phyloP scores from a whole-genome alignment of 768 basidiomycete genomes.

The Mycena vitilis region DNA sequence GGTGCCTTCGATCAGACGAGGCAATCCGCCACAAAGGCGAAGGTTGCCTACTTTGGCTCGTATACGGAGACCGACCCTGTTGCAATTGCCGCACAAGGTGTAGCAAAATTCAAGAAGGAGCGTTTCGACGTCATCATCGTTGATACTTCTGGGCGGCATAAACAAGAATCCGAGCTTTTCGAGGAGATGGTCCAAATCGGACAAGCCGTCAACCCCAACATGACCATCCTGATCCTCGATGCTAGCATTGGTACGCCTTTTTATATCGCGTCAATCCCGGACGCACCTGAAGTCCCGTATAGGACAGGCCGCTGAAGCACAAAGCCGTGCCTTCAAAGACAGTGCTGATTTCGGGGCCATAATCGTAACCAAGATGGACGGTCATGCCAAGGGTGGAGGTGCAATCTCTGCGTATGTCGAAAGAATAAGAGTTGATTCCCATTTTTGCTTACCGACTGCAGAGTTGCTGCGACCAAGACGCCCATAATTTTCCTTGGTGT shows the following conservation, averaged over 20 bases:
- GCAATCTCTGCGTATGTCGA: conserved; percentile 95
- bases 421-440: neutral
- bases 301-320: conserved; percentile 98
- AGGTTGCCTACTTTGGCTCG: conserved; percentile 98
- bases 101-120: conserved; percentile 97
- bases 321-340: conserved; percentile 97
- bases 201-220: conserved; percentile 92
- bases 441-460: conserved; percentile 46
- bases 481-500: conserved; percentile 99
- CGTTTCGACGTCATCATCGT: conserved; percentile 99
- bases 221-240: conserved; percentile 96
- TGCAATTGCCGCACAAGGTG: conserved; percentile 92
- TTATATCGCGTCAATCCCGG: neutral
- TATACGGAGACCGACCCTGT: conserved; percentile 99
- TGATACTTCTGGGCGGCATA: conserved; percentile 96
- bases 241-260: conserved; percentile 86
- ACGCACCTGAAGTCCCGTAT: conserved; percentile 8
- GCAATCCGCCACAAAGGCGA: conserved; percentile 98
- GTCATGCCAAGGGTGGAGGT: conserved; percentile 98
- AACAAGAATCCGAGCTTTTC: conserved; percentile 96
- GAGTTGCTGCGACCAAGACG: conserved; percentile 98
- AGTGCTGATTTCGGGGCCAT: conserved; percentile 98
- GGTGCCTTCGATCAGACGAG: conserved; percentile 99
- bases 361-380: conserved; percentile 99
- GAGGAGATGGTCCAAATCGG: conserved; percentile 98